phyloP scores from a whole-genome alignment of 2,329 filamentous ascomycete species.

The Metarhizium guizhouense region DNA sequence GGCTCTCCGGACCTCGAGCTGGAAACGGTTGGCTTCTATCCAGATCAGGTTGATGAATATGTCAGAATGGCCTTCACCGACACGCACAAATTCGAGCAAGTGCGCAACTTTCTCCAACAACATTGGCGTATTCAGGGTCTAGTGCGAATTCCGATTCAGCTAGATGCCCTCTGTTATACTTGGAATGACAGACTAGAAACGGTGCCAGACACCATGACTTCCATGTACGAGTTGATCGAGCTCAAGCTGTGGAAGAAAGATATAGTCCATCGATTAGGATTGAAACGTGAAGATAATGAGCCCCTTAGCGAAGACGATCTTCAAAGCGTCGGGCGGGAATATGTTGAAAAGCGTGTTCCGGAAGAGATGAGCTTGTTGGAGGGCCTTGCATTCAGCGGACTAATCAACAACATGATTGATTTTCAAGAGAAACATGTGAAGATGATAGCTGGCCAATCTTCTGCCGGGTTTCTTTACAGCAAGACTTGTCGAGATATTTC shows the following conservation, averaged over 20 bases:
- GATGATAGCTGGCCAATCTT: no score
- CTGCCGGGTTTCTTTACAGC: no score
- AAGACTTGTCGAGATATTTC: slow-evolving; percentile 11
- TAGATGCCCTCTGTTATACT: slow-evolving; percentile 32
- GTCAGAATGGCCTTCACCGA: slow-evolving; percentile 9
- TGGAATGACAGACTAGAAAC: slow-evolving; percentile 18
- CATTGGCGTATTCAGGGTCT: no score
- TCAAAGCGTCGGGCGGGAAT: no score
- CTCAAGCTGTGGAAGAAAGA: slow-evolving; percentile 29
- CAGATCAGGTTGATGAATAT: slow-evolving; percentile 25
- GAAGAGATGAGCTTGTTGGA: no score
- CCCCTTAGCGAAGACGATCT: no score
- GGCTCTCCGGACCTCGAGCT: slow-evolving; percentile 22
- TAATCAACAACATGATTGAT: no score
- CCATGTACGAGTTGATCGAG: slow-evolving; percentile 23
- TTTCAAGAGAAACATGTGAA: no score
- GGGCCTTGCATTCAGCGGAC: no score
- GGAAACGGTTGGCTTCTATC: slow-evolving; percentile 30
- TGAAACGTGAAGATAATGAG: no score
- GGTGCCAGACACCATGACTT: slow-evolving; percentile 26
- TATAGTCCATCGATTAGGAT: slow-evolving; percentile 6
- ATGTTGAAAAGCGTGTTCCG: no score
- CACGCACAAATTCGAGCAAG: background rate
- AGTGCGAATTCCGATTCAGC: slow-evolving; percentile 10
- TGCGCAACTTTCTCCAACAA: no score